Base-by-base conservation (phyloP, 352 stramenopile genomes). In the Phytopythium oedochilum region DNA sequence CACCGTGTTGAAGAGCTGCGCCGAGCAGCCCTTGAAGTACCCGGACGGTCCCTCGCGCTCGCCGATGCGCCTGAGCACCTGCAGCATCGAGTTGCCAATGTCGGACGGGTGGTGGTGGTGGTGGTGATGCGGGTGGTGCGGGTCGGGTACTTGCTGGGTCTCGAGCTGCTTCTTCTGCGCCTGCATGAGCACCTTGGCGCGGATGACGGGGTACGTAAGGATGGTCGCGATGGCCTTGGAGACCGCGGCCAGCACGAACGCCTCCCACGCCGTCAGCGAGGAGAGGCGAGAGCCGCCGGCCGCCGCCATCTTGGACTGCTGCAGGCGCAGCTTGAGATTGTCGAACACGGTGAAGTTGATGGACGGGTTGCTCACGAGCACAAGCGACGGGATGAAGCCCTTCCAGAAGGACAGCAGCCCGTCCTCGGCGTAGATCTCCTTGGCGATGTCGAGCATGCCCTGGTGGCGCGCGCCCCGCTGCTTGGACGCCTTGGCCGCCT, bases 261-360 rank as follows among this genome's bases (percentile, higher is more conserved):
- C 80, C 53, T 94, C 78, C 28, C 73, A 57, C 20, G 77, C 79
- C 26, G 73, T 85, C n/a, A 92, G 58, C 36, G 71, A 79, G 46
- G 63, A 67, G 57, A 83, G 35, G 2, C 75, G 71, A 40, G 63
- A 61, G 11, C 69, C 57, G 31, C 68, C 63, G 10, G 46, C 66
- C 36, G 75, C 64, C 28, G 59, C 52, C 66, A 78, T 85, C 60
- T 82, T 86, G 39, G 59, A 71, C 40, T 69, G 55, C 53, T 83
- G 79, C 54, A 89, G 47, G 28, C 73, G 64, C 40, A 89, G 61
- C 63, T 96, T 96, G 32, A 96, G 70, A 52, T 79, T 79, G 66
- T 96, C 85, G 45, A 94, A 96, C 44, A 92, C 74, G 18, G 86
- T 94, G 59, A 89, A 96, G 68, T 95, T 94, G 64, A 96, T 96